Conservation (phyloP, 2,329 filamentous ascomycete genomes). For the Aspergillus versicolor region DNA sequence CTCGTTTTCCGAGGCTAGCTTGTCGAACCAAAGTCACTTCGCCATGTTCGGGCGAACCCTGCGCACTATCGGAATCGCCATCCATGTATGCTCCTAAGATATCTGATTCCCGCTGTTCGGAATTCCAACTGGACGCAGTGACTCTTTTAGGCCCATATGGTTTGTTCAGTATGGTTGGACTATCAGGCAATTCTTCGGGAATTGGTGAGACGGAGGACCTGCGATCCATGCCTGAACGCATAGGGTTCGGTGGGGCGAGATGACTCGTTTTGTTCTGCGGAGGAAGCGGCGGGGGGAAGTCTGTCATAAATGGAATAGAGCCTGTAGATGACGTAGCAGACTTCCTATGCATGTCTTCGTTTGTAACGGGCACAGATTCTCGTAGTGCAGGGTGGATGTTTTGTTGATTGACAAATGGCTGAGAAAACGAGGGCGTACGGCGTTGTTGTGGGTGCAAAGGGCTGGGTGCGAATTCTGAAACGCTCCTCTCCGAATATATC, state of each 20-base stretch:
- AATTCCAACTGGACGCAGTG: conserved; percentile 68
- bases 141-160: conserved; percentile 71
- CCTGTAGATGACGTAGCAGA: conserved; percentile 25
- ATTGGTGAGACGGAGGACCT: conserved; percentile 73
- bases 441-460: conserved; percentile 20
- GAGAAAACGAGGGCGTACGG: conserved; percentile 29
- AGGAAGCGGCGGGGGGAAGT: conserved; percentile 23
- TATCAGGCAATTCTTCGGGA: conserved; percentile 64
- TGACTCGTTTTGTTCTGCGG: conserved; percentile 28
- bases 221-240: conserved; percentile 52
- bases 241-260: conserved; percentile 29
- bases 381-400: conserved; percentile 19
- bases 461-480: conserved; percentile 25
- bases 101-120: conserved; percentile 48
- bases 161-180: conserved; percentile 51
- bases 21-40: conserved; percentile 36
- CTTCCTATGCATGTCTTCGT: conserved; percentile 30
- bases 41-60: conserved; percentile 21
- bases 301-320: conserved; percentile 30
- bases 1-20: conserved; percentile 45
- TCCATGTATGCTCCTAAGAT: conserved; percentile 41
- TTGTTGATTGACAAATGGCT: conserved; percentile 22
- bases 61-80: conserved; percentile 26
- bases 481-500: conserved; percentile 34
- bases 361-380: conserved; percentile 22